phyloP scores from a whole-genome alignment of 257 asterid genomes.

The Nicotiana tomentosiformis region DNA sequence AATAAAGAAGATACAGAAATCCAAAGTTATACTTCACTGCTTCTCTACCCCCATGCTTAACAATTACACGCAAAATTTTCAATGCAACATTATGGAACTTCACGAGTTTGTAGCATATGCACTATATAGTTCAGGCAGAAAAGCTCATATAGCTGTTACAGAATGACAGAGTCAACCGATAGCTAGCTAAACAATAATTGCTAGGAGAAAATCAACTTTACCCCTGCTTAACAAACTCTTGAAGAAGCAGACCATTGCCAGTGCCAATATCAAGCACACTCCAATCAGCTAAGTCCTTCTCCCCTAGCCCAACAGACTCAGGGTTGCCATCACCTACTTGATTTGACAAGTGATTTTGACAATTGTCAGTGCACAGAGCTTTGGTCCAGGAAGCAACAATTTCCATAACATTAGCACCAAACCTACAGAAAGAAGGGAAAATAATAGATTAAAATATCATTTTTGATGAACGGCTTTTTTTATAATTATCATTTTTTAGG shows the following conservation, averaged over 20 bases:
- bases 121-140: neutral
- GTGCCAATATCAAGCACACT: conserved; percentile 93
- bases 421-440: conserved; percentile 37
- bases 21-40: neutral
- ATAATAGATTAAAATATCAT: neutral
- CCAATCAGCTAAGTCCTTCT: conserved; percentile 67
- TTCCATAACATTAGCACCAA: conserved; percentile 96
- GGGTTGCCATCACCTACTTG: conserved; percentile 45
- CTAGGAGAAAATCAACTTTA: conserved; percentile 24
- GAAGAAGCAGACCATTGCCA: conserved; percentile 95
- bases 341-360: conserved; percentile 23
- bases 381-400: conserved; percentile 82
- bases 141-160: neutral
- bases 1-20: neutral
- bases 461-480: neutral
- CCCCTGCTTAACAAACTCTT: conserved; percentile 93
- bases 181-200: neutral
- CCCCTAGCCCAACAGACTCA: conserved; percentile 44
- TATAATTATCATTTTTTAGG: neutral
- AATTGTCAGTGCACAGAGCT: conserved; percentile 61
- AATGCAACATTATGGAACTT: neutral
- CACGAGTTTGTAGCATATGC: neutral
- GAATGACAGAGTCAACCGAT: neutral
- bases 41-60: neutral
- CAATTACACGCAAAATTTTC: neutral